These are phyloP conservation scores for Fusarium buharicum DNA, from an alignment of 2,329 filamentous ascomycete species.

Conservation along the genomic window DNA sequence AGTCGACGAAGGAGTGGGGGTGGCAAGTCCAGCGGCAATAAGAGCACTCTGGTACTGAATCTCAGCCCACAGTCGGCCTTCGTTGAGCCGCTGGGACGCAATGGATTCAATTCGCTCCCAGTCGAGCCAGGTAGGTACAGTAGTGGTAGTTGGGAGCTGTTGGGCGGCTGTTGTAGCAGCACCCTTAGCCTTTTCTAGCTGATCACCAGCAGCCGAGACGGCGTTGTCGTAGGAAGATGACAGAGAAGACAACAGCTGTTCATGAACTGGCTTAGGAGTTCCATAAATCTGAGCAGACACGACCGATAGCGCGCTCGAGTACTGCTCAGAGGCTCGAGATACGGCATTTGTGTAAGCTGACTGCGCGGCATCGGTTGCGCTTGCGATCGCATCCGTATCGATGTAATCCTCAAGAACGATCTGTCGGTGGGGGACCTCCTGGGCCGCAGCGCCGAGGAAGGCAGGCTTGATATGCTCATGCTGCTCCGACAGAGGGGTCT, in stretches of 20 bases:
- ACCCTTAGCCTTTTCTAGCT: slow-evolving; percentile 65
- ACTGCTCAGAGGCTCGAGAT: slow-evolving; percentile 73
- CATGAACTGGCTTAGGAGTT: slow-evolving; percentile 74
- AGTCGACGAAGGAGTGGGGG: slow-evolving; percentile 59
- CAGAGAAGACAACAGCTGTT: slow-evolving; percentile 75
- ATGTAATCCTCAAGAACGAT: slow-evolving; percentile 63
- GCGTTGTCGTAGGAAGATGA: slow-evolving; percentile 75
- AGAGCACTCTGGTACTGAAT: slow-evolving; percentile 77
- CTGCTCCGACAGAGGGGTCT: slow-evolving; percentile 44
- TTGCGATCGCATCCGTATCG: slow-evolving; percentile 50
- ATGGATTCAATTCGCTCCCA: slow-evolving; percentile 68
- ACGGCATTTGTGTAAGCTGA: slow-evolving; percentile 73
- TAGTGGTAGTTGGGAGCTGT: slow-evolving; percentile 58
- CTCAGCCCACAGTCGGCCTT: slow-evolving; percentile 76
- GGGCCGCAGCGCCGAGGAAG: slow-evolving; percentile 62
- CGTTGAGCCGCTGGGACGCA: slow-evolving; percentile 74
- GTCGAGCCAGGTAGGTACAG: slow-evolving; percentile 54
- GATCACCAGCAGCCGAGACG: slow-evolving; percentile 68
- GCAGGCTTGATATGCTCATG: slow-evolving; percentile 56
- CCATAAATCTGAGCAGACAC: slow-evolving; percentile 75
- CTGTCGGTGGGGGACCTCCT: slow-evolving; percentile 59
- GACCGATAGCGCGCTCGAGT: slow-evolving; percentile 73
- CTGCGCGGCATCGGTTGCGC: slow-evolving; percentile 58
- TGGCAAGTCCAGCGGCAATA: slow-evolving; percentile 70
- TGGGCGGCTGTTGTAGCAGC: slow-evolving; percentile 63